phyloP scores from a whole-genome alignment of 2,329 filamentous ascomycete genomes.

The Rhytidhysteron rufulum region DNA sequence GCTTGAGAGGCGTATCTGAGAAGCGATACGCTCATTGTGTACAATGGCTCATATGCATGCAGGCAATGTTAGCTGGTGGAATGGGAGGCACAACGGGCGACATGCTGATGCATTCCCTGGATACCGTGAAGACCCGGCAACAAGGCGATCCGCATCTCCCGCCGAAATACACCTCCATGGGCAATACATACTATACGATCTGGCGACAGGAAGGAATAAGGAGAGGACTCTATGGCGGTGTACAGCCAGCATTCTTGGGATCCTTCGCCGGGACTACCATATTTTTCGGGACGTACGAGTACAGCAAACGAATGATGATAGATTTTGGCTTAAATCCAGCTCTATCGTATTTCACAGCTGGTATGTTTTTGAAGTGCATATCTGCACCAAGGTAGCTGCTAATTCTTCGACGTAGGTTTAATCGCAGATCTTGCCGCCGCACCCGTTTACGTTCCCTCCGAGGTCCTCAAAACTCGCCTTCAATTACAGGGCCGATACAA shows the following conservation, averaged over 20 bases:
- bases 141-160: conserved; percentile 93
- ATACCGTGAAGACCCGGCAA: conserved; percentile 97
- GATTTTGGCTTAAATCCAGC: conserved; percentile 79
- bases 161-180: conserved; percentile 86
- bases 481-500: conserved; percentile 94
- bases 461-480: conserved; percentile 94
- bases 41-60: conserved; percentile 19
- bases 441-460: conserved; percentile 91
- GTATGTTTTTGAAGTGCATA: conserved; percentile 43
- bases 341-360: conserved; percentile 79
- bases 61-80: conserved; percentile 95
- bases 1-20: not conserved
- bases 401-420: conserved; percentile 58
- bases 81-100: conserved; percentile 90
- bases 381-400: not conserved
- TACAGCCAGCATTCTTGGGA: conserved; percentile 82
- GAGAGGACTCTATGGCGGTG: conserved; percentile 88
- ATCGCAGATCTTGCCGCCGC: conserved; percentile 89
- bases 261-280: conserved; percentile 91
- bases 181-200: conserved; percentile 88
- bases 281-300: conserved; percentile 97
- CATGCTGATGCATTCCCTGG: conserved; percentile 97
- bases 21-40: conserved; percentile 1
- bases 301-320: conserved; percentile 84
- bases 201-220: conserved; percentile 85